Evolutionary conservation across 768 basidiomycete species (phyloP).

Genomic region (Tephrocybe sp.): DNA sequence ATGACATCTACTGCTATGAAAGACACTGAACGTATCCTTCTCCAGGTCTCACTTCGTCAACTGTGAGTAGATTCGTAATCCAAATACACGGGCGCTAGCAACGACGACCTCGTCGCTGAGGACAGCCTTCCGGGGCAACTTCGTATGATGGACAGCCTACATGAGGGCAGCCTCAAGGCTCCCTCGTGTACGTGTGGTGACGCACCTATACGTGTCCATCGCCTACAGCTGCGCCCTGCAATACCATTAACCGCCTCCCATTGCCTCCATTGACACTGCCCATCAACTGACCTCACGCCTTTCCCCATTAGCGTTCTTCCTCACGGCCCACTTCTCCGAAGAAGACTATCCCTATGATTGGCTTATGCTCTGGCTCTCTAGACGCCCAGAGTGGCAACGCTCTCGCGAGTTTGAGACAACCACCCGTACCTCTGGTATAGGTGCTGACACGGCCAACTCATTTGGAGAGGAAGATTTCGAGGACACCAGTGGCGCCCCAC

Average conservation of each 20-base stretch:
- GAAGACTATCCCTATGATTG: conserved; percentile 91
- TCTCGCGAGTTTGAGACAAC: conserved; percentile 90
- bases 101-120: not conserved
- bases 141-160: not conserved
- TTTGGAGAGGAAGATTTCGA: conserved; percentile 56
- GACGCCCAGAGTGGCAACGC: conserved; percentile 83
- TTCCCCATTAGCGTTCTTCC: conserved; percentile 67
- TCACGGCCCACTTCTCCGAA: conserved; percentile 88
- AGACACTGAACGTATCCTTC: not conserved
- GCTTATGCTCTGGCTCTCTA: conserved; percentile 89
- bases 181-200: not conserved
- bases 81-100: conserved; percentile 11
- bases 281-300: conserved; percentile 23
- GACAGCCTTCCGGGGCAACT: not conserved
- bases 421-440: conserved; percentile 67
- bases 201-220: not conserved
- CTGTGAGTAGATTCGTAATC: conserved; percentile 48
- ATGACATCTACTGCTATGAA: not conserved
- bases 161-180: not conserved
- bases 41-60: conserved; percentile 83
- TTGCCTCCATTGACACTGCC: conserved; percentile 20
- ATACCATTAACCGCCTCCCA: conserved; percentile 13
- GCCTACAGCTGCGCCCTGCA: conserved; percentile 2
- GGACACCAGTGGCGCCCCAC: conserved; percentile 26
- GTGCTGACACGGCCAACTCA: conserved; percentile 55